These are phyloP conservation scores for Noccaea bulbosa DNA, from an alignment of 345 rosid genomes.

Conservation along the genomic window DNA sequence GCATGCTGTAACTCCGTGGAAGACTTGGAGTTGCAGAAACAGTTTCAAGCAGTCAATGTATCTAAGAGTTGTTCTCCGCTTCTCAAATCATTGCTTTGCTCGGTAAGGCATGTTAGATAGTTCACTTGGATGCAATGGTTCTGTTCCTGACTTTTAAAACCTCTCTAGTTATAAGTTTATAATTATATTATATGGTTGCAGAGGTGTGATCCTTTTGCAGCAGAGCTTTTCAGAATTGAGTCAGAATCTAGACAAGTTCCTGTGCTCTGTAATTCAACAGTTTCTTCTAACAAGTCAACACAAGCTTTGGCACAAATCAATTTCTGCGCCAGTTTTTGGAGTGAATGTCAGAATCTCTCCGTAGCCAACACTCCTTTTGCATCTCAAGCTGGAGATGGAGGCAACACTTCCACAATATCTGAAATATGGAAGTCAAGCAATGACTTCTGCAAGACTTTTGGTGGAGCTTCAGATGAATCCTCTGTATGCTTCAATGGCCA, in stretches of 20 bases:
- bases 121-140: slow-evolving; percentile 4
- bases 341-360: slow-evolving; percentile 44
- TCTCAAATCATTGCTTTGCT: slow-evolving; percentile 41
- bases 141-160: background rate
- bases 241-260: slow-evolving; percentile 41
- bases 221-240: slow-evolving; percentile 41
- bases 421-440: slow-evolving; percentile 47
- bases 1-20: slow-evolving; percentile 30
- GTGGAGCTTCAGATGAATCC: slow-evolving; percentile 48
- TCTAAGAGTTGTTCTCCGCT: slow-evolving; percentile 36
- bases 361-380: slow-evolving; percentile 46
- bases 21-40: slow-evolving; percentile 35
- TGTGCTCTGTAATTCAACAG: slow-evolving; percentile 41
- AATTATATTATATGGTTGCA: slow-evolving; percentile 18
- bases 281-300: slow-evolving; percentile 31
- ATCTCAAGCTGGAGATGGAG: slow-evolving; percentile 31
- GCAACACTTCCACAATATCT: slow-evolving; percentile 42
- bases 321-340: slow-evolving; percentile 47
- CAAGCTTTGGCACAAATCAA: slow-evolving; percentile 28
- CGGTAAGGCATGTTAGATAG: slow-evolving; percentile 21
- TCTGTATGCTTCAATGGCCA: slow-evolving; percentile 49
- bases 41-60: slow-evolving; percentile 32
- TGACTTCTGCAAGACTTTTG: slow-evolving; percentile 50
- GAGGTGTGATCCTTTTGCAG: slow-evolving; percentile 46
- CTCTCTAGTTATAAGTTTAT: background rate